Conservation (phyloP, 176 grass and related monocot species). For the Avena sativa region DNA sequence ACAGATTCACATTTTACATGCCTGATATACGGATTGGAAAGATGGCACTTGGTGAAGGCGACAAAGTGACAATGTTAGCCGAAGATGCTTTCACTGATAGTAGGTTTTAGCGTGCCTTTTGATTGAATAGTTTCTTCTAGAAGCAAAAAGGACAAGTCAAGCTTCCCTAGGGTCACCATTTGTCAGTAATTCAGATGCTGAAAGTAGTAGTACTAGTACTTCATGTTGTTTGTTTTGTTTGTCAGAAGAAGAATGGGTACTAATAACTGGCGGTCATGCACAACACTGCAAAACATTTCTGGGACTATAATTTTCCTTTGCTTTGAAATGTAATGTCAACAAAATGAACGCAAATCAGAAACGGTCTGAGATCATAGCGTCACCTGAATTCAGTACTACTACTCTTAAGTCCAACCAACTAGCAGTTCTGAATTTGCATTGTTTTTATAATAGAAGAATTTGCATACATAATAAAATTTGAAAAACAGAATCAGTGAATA, state of each 20-base stretch:
- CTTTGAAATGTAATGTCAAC: background rate
- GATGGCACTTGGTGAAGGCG: too few species aligned
- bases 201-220: background rate
- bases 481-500: too few species aligned
- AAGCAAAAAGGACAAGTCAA: slow-evolving; percentile 24
- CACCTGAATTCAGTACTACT: background rate
- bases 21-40: too few species aligned
- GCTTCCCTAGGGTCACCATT: slow-evolving; percentile 2
- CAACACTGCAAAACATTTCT: background rate
- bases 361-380: background rate
- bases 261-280: too few species aligned
- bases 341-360: background rate
- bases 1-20: background rate
- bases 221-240: background rate
- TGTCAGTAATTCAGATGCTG: background rate
- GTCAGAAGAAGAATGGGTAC: background rate
- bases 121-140: background rate
- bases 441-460: too few species aligned
- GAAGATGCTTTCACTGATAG: background rate
- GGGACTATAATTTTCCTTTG: background rate
- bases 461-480: too few species aligned
- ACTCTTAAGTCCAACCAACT: background rate
- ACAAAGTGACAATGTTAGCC: background rate
- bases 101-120: background rate
- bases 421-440: too few species aligned